Conservation (phyloP, 1,284 basidiomycete species). For the Trichosporon faecale region DNA sequence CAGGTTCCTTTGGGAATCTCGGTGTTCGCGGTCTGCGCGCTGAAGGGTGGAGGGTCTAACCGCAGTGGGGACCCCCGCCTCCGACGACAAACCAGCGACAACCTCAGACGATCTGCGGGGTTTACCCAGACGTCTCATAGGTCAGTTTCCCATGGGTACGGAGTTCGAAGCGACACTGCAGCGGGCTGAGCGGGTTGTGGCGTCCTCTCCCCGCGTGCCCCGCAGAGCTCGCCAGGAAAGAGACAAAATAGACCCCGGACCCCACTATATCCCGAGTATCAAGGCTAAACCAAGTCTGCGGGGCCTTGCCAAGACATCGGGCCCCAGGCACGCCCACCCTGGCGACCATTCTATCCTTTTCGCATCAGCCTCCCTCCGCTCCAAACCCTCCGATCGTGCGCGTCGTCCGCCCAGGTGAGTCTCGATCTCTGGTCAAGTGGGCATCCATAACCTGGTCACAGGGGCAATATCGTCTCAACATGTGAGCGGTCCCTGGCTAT, state of each 20-base stretch:
- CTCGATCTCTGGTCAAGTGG: conserved; percentile 6
- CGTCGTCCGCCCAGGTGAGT: background rate
- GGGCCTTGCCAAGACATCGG: background rate
- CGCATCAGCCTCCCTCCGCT: background rate
- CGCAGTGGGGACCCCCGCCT: background rate
- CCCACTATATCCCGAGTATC: background rate
- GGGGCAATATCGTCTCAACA: background rate
- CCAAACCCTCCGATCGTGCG: background rate
- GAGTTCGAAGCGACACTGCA: background rate
- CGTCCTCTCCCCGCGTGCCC: background rate
- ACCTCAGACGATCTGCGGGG: background rate
- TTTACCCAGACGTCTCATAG: background rate
- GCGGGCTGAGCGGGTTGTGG: no score
- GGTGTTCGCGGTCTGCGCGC: background rate
- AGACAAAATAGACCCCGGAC: background rate
- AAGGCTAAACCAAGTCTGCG: conserved; percentile 3
- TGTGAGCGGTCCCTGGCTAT: background rate
- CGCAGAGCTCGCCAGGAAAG: background rate
- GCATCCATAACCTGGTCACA: background rate
- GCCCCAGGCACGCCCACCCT: background rate
- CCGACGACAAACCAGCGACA: background rate
- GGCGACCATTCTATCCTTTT: background rate
- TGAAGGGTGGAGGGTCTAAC: background rate
- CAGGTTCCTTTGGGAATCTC: background rate
- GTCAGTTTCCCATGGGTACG: background rate